Evolutionary conservation across 192 early-diverging fungal genomes (phyloP), one percentile per base, ranked within the genome.

Genomic region (Coemansia sp.): DNA sequence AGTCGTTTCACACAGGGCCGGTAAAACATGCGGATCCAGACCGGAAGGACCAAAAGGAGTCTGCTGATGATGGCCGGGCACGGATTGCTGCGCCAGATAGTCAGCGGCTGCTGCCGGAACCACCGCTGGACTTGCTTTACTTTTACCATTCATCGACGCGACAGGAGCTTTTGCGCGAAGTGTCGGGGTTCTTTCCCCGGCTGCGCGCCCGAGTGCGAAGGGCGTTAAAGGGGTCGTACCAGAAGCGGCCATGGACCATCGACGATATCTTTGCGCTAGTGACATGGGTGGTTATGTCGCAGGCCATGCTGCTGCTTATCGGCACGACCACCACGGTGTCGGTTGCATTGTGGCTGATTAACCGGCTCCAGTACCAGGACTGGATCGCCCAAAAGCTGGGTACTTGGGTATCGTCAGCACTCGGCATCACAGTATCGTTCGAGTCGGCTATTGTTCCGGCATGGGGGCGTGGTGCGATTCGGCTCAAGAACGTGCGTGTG

Each of bases 281-380:
- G 33, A 85, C 87, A 4, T 98, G 92, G 92, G 65, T 90, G 5
- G 82, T 92, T 56, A 67, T 94, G 36, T 90, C 89, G 11, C 83
- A 94, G 39, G 81, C 85, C 5, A 68, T 91, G n/a, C 84, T 92
- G 68, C 51, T 95, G 20, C 54, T 98, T 10, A 78, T 86, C 3
- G 90, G 87, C 7, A 95, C 95, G 0, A 98, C 95, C 0, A 90
- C 89, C 7, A 90, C 85, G 45, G 80, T 93, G 35, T 89, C 86
- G 31, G 62, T 95, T 4, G 56, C 90, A 0, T 57, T 98, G 14
- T 80, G 79, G 59, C 67, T 85, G 5, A 84, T 86, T 3, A 93
- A 95, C 65, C 80, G 84, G 32, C 62, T 92, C 32, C 85, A 86
- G 44, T 87, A 92, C 46, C 87, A 94, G 79, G 85, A 87, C 35